Base-by-base conservation (phyloP, 176 grass and related monocot genomes). In the Eremochloa ophiuroides region DNA sequence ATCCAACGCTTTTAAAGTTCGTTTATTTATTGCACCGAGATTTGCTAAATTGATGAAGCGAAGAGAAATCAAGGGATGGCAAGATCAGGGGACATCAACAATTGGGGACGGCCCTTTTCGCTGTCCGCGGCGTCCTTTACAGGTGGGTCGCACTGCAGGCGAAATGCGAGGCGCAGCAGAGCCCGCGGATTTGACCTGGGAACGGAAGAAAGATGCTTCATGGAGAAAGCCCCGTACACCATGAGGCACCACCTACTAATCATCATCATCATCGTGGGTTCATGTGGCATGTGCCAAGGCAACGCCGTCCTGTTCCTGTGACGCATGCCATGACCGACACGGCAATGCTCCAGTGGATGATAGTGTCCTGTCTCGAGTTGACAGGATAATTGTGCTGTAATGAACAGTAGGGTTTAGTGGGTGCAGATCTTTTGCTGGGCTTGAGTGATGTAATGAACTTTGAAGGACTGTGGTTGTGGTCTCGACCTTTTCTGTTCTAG, bases 241-340 rank as follows among this genome's bases (percentile, higher is more conserved):
- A 12, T n/a, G n/a, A n/a, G n/a, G n/a, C n/a, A n/a, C n/a, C n/a
- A 55, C 65, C 42, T 1, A 66, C 81, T 8, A 46, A 62, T 84
- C 81, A 75, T 84, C n/a, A 62, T 84, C 81, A 75, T 84, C n/a
- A 27, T 60, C 26, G 60, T 30, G 27, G 72, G 50, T 22, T 10
- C 48, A 35, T 78, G 60, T 46, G 60, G 61, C 76, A 79, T 66
- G 41, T 79, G 43, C 76, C n/a, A 31, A 48, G 38, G 27, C 76
- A 39, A 15, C 43, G n/a, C 33, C 35, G 6, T n/a, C 26, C 18
- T 22, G 38, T 81, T 37, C 11, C 33, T 58, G 81, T 48, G 75
- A 73, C 35, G 67, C 40, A 63, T 71, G 82, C 60, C 81, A 66
- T 53, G 30, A 27, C 14, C 33, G 80, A 15, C 56, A 73, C 14